These are phyloP conservation scores for Mucuna pruriens DNA, from an alignment of 306 rosid genomes.

Conservation along the genomic window DNA sequence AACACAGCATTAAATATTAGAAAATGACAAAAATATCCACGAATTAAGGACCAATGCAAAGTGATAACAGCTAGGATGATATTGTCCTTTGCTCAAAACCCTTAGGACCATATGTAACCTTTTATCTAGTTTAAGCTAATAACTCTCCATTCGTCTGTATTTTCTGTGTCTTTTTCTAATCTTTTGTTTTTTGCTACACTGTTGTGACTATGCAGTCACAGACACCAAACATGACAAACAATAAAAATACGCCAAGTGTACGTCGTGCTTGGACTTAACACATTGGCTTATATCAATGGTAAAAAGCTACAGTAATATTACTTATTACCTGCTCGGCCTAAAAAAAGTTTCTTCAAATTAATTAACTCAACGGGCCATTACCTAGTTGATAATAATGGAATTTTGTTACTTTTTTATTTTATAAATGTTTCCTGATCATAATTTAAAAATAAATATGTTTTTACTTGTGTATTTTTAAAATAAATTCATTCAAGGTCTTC, in stretches of 20 bases:
- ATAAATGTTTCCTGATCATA: no score
- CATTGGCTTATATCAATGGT: not conserved
- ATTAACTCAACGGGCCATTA: no score
- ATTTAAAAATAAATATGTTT: no score
- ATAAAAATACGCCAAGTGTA: constrained; percentile 31
- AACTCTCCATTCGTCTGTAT: constrained; percentile 39
- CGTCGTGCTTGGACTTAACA: constrained; percentile 3
- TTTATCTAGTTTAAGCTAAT: constrained; percentile 37
- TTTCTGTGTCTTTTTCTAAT: constrained; percentile 20
- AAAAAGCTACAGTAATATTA: no score
- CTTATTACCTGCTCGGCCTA: not conserved
- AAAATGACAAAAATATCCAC: constrained; percentile 61
- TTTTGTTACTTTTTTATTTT: no score
- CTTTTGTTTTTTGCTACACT: constrained; percentile 26
- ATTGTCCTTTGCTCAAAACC: constrained; percentile 49
- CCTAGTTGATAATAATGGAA: no score
- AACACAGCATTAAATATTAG: constrained; percentile 48
- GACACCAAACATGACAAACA: constrained; percentile 29
- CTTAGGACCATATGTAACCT: constrained; percentile 32
- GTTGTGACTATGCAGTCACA: constrained; percentile 31
- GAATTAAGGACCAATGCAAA: constrained; percentile 43
- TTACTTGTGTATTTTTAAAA: not conserved
- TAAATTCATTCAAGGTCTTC: not conserved
- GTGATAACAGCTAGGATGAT: constrained; percentile 49
- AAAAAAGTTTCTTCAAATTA: not conserved